Conservation (phyloP, 129 eudicot species). For the Mikania micrantha region DNA sequence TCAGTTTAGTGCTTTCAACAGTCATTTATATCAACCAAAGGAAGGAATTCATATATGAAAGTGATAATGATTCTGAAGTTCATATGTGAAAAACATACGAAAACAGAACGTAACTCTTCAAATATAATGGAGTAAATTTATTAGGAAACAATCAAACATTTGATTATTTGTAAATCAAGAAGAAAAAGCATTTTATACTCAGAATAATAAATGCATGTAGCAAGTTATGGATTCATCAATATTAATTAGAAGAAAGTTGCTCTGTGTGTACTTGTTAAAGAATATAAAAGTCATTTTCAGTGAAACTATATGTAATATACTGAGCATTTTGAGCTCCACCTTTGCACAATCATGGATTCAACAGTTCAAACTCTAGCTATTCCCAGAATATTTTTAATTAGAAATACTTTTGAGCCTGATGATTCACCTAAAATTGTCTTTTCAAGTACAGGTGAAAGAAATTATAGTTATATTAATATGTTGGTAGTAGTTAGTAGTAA, state of each 20-base stretch:
- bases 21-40: constrained; percentile 11
- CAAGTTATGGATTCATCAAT: background rate
- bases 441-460: background rate
- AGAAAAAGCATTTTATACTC: background rate
- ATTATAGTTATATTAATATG: no score
- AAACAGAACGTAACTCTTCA: background rate
- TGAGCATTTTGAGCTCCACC: background rate
- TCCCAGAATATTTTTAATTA: background rate
- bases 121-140: background rate
- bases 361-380: background rate
- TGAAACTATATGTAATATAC: background rate
- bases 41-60: background rate
- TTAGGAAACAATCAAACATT: background rate
- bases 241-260: background rate
- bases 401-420: background rate
- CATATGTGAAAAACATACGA: background rate
- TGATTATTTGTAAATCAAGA: background rate
- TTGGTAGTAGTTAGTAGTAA: no score
- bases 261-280: background rate
- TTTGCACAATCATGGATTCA: background rate
- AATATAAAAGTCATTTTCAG: background rate
- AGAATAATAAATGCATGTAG: background rate
- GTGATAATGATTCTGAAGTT: background rate
- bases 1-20: constrained; percentile 23
- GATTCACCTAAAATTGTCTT: background rate